Evolutionary conservation across 2,329 filamentous ascomycete genomes (phyloP).

Genomic region (Tolypocladium guangdongense): DNA sequence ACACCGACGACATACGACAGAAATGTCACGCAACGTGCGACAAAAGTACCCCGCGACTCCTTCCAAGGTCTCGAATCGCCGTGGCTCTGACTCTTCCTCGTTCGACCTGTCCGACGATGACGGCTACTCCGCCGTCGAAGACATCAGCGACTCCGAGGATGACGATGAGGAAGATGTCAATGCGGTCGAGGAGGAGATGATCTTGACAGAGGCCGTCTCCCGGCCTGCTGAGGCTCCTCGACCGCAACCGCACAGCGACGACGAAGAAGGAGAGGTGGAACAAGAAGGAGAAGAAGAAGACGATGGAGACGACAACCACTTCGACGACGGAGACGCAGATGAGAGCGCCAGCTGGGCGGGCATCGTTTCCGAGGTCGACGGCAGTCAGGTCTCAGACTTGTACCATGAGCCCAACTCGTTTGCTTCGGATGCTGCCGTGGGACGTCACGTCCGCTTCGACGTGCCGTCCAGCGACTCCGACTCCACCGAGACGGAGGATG

Average conservation of each 20-base stretch:
- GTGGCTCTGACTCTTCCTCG: slow-evolving; percentile 43
- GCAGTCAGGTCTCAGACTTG: slow-evolving; percentile 31
- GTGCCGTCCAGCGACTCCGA: slow-evolving; percentile 57
- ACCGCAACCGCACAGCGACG: slow-evolving; percentile 23
- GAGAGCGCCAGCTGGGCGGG: slow-evolving; percentile 45
- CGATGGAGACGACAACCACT: slow-evolving; percentile 25
- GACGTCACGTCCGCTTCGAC: slow-evolving; percentile 66
- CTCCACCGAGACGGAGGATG: slow-evolving; percentile 51
- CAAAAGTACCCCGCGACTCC: slow-evolving; percentile 33
- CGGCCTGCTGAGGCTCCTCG: slow-evolving; percentile 37
- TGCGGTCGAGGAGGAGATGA: slow-evolving; percentile 67
- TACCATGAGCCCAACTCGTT: slow-evolving; percentile 29
- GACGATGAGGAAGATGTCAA: slow-evolving; percentile 71
- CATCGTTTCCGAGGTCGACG: slow-evolving; percentile 37
- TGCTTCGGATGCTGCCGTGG: slow-evolving; percentile 26
- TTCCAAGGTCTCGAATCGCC: slow-evolving; percentile 34
- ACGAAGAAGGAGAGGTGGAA: slow-evolving; percentile 23
- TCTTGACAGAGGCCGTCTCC: slow-evolving; percentile 38
- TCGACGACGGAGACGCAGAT: slow-evolving; percentile 29
- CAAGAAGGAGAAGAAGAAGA: slow-evolving; percentile 26
- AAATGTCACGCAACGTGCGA: slow-evolving; percentile 44
- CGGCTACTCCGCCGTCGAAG: slow-evolving; percentile 66
- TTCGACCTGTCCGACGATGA: slow-evolving; percentile 57
- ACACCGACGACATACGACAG: not conserved
- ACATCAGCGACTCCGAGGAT: slow-evolving; percentile 66